phyloP scores from a whole-genome alignment of 805 yeast species.

The Debaryomyces hansenii region DNA sequence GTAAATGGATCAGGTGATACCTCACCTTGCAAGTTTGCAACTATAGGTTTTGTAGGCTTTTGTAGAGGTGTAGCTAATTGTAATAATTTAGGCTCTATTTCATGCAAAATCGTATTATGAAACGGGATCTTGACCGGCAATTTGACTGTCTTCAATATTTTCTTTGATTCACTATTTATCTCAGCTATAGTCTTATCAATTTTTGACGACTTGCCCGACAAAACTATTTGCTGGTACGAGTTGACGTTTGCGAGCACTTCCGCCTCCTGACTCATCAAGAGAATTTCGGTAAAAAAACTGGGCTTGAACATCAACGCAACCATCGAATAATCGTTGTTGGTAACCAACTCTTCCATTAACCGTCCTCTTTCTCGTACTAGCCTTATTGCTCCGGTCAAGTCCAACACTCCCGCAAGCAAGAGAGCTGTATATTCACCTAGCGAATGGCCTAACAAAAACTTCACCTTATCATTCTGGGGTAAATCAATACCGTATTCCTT shows the following conservation, averaged over 20 bases:
- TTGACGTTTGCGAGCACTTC: constrained; percentile 49
- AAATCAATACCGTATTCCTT: constrained; percentile 18
- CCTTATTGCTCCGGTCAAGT: constrained; percentile 33
- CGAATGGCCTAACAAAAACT: constrained; percentile 46
- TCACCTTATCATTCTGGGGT: constrained; percentile 8
- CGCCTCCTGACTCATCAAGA: constrained; percentile 14
- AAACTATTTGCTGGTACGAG: constrained; percentile 40
- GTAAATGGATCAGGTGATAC: constrained; percentile 20
- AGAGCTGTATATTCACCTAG: constrained; percentile 52
- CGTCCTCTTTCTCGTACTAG: constrained; percentile 47
- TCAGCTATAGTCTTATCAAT: constrained; percentile 23
- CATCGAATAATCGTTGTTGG: constrained; percentile 31
- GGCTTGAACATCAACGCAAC: constrained; percentile 32
- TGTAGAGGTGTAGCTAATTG: constrained; percentile 12
- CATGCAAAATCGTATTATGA: constrained; percentile 42
- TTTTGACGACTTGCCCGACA: constrained; percentile 39
- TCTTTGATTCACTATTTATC: constrained; percentile 13
- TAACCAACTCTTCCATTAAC: constrained; percentile 37
- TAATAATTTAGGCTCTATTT: constrained; percentile 35
- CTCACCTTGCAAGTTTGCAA: constrained; percentile 37
- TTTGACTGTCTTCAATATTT: constrained; percentile 22
- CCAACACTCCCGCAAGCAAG: constrained; percentile 33
- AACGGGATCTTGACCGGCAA: constrained; percentile 53
- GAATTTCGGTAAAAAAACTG: constrained; percentile 17
- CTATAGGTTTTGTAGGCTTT: constrained; percentile 26